Conservation (phyloP, 2,329 filamentous ascomycete species). For the Aspergillus glaucus region DNA sequence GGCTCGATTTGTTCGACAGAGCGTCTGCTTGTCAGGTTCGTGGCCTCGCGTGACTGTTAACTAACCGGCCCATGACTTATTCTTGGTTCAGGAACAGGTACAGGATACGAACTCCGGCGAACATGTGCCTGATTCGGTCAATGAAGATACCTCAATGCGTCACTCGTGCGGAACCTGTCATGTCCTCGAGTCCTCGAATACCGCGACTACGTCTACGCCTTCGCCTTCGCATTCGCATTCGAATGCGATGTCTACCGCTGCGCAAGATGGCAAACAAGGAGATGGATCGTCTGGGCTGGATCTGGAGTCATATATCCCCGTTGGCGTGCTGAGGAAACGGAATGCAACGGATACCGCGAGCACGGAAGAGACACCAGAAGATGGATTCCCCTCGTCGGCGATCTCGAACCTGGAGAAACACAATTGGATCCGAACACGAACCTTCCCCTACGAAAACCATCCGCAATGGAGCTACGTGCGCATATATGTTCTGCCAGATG, state of each 20-base stretch:
- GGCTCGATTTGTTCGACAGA: no score
- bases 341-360: background rate
- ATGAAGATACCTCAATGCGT: no score
- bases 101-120: no score
- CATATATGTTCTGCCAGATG: slow-evolving; percentile 37
- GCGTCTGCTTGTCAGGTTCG: no score
- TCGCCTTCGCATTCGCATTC: background rate
- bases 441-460: slow-evolving; percentile 10
- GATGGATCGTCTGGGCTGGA: background rate
- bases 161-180: no score
- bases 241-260: background rate
- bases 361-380: background rate
- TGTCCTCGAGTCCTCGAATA: no score
- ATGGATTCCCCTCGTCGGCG: slow-evolving; percentile 15
- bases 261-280: background rate
- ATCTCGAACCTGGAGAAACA: slow-evolving; percentile 24
- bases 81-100: no score
- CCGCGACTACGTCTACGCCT: no score
- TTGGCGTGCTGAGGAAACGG: slow-evolving; percentile 23
- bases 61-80: no score
- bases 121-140: no score
- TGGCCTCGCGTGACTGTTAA: no score
- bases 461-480: slow-evolving; percentile 18
- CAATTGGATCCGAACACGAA: slow-evolving; percentile 30
- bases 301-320: slow-evolving; percentile 20